phyloP scores from a whole-genome alignment of 768 basidiomycete species.

The Hericium rajendrae region DNA sequence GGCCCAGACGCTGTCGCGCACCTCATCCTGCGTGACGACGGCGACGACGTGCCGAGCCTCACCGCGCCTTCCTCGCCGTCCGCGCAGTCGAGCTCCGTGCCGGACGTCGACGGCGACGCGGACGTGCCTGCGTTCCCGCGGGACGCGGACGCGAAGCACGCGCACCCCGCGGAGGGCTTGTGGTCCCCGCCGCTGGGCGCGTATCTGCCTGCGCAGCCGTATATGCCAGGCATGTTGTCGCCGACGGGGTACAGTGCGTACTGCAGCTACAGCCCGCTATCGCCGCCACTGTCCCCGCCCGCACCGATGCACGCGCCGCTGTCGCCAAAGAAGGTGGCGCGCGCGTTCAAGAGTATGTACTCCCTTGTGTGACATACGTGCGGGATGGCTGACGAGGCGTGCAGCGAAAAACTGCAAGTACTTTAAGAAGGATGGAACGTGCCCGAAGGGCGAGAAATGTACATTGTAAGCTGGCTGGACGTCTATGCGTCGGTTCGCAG shows the following conservation, averaged over 20 bases:
- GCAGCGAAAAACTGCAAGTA: conserved; percentile 14
- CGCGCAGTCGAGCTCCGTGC: conserved; percentile 4
- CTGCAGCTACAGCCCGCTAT: not conserved
- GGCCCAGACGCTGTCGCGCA: not conserved
- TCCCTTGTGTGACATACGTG: not conserved
- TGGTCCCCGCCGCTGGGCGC: not conserved
- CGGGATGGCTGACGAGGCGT: not conserved
- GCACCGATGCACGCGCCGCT: conserved; percentile 1
- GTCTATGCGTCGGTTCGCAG: no score
- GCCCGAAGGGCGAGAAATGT: conserved; percentile 10
- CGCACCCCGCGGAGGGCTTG: not conserved
- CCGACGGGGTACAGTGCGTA: not conserved
- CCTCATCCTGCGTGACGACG: not conserved
- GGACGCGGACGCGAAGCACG: not conserved
- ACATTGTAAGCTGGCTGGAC: no score
- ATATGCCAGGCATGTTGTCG: not conserved
- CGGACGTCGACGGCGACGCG: conserved; percentile 8
- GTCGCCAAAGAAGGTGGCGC: not conserved
- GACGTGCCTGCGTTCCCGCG: not conserved
- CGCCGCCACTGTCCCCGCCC: not conserved
- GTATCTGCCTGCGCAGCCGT: not conserved
- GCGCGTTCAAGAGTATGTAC: conserved; percentile 11
- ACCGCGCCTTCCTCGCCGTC: conserved; percentile 10
- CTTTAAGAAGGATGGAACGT: conserved; percentile 9
- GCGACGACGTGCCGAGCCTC: conserved; percentile 8